These are phyloP conservation scores for Trichophyton schoenleinii DNA, from an alignment of 2,329 filamentous ascomycete genomes.

Conservation along the genomic window DNA sequence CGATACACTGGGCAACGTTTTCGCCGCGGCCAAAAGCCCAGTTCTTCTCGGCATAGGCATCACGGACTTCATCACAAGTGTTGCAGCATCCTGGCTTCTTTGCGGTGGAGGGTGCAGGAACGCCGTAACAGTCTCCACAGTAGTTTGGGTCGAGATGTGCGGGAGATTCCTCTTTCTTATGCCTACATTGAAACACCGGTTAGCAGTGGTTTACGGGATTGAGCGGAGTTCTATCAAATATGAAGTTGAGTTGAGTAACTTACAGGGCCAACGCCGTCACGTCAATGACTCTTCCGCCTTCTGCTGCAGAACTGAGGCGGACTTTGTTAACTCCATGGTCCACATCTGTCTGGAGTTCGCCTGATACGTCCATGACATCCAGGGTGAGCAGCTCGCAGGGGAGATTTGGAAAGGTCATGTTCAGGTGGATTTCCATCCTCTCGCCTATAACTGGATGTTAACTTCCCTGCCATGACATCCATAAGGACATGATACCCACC, in stretches of 20 bases:
- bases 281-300: conserved; percentile 68
- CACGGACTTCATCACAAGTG: conserved; percentile 90
- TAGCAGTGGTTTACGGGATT: background rate
- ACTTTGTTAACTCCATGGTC: conserved; percentile 89
- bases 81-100: conserved; percentile 85
- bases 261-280: conserved; percentile 55
- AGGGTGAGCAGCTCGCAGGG: conserved; percentile 92
- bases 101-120: conserved; percentile 56
- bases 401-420: conserved; percentile 85
- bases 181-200: conserved; percentile 33
- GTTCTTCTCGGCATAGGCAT: conserved; percentile 76
- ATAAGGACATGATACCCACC: conserved; percentile 40
- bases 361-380: conserved; percentile 98
- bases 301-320: conserved; percentile 55
- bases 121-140: conserved; percentile 89
- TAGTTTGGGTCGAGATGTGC: conserved; percentile 79
- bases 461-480: background rate
- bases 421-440: conserved; percentile 98
- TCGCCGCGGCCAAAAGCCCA: conserved; percentile 94
- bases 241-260: conserved; percentile 21
- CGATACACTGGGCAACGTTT: conserved; percentile 84
- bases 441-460: conserved; percentile 48
- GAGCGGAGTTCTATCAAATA: background rate
- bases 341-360: conserved; percentile 89
- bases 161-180: conserved; percentile 54